Evolutionary conservation across 371 early-diverging fungal genomes (phyloP).

Genomic region (Lichtheimia hyalospora): DNA sequence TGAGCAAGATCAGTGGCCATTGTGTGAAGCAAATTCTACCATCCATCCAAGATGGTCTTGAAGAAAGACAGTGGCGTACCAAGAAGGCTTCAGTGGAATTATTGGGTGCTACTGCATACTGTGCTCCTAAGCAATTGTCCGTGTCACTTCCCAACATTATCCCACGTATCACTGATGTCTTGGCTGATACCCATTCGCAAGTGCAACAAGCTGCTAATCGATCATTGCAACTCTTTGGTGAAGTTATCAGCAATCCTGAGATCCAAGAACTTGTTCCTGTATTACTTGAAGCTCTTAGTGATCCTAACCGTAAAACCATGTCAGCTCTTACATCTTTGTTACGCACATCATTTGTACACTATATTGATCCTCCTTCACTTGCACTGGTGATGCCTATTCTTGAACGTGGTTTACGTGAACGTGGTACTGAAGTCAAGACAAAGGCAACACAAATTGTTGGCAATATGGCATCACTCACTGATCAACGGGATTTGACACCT

Average conservation of each 20-base stretch:
- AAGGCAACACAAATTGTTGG: constrained; percentile 97
- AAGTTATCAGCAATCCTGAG: constrained; percentile 97
- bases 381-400: constrained; percentile 95
- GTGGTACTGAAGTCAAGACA: constrained; percentile 89
- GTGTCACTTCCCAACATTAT: constrained; percentile 89
- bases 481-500: constrained; percentile 86
- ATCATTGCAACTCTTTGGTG: constrained; percentile 87
- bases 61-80: constrained; percentile 93
- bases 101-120: constrained; percentile 94
- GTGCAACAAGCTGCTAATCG: constrained; percentile 89
- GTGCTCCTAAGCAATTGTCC: constrained; percentile 95
- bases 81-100: constrained; percentile 95
- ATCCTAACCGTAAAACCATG: constrained; percentile 86
- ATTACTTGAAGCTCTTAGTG: constrained; percentile 84
- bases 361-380: constrained; percentile 95
- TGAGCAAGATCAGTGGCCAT: constrained; percentile 94
- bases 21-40: constrained; percentile 96
- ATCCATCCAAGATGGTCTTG: constrained; percentile 81
- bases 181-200: constrained; percentile 91
- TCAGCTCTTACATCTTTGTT: constrained; percentile 83
- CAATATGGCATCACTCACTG: constrained; percentile 93
- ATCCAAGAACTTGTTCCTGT: constrained; percentile 89
- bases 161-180: constrained; percentile 87
- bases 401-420: constrained; percentile 89
- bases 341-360: constrained; percentile 95